phyloP scores from a whole-genome alignment of 176 grass and related monocot species.

The Otatea glauca region DNA sequence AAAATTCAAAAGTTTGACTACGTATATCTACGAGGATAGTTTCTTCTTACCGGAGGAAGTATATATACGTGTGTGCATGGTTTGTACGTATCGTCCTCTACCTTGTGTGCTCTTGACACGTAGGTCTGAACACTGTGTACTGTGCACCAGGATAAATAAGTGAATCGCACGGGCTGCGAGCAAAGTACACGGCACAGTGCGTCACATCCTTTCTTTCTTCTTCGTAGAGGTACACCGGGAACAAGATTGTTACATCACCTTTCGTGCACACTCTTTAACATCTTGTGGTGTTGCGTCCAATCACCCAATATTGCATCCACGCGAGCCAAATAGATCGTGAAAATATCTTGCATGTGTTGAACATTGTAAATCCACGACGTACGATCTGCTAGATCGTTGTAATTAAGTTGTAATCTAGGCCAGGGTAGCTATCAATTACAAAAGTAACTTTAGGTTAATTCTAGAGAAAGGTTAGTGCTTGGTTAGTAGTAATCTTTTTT shows the following conservation, averaged over 20 bases:
- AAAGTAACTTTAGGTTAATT: conserved; percentile 50
- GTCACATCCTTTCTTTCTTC: background rate
- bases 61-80: too few species aligned
- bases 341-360: conserved; percentile 18
- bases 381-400: background rate
- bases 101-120: conserved; percentile 20
- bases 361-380: background rate
- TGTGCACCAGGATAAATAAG: background rate
- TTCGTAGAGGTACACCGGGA: conserved; percentile 22
- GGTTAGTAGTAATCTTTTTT: conserved; percentile 12
- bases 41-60: too few species aligned
- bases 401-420: background rate
- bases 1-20: too few species aligned
- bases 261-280: conserved; percentile 1
- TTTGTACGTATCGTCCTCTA: background rate
- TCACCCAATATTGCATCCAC: background rate
- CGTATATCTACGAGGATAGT: too few species aligned
- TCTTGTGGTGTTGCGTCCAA: background rate
- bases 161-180: conserved; percentile 4
- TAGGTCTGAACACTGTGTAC: background rate
- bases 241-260: conserved; percentile 34
- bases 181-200: conserved; percentile 22
- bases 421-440: conserved; percentile 14
- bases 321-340: background rate
- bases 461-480: background rate